phyloP scores from a whole-genome alignment of 805 yeast genomes.

The Starmerella khaoyaiensis region DNA sequence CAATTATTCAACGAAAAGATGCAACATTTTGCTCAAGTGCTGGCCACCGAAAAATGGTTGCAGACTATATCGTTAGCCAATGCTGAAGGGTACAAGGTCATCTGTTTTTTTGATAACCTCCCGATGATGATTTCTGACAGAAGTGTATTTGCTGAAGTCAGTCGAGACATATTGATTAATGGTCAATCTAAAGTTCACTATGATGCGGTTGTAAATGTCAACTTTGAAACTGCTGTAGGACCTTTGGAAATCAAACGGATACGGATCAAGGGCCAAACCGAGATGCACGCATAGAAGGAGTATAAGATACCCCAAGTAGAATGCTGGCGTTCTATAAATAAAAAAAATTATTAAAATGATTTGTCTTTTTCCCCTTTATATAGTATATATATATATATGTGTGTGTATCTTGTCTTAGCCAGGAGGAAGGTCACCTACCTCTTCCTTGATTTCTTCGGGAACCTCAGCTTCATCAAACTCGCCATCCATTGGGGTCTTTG shows the following conservation, averaged over 20 bases:
- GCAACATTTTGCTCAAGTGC: constrained; percentile 34
- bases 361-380: too few relatives aligned
- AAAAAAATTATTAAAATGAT: too few relatives aligned
- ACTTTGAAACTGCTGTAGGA: constrained; percentile 13
- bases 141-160: constrained; percentile 32
- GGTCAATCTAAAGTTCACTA: constrained; percentile 33
- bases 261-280: constrained; percentile 14
- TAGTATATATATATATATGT: not conserved
- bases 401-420: constrained; percentile 42
- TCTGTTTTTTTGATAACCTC: constrained; percentile 33
- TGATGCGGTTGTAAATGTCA: constrained; percentile 31
- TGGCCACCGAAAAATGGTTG: constrained; percentile 35
- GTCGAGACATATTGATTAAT: constrained; percentile 31
- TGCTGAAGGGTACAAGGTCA: constrained; percentile 27
- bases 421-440: constrained; percentile 78
- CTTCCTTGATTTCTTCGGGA: constrained; percentile 41
- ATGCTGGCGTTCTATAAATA: not conserved
- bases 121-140: constrained; percentile 34
- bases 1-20: constrained; percentile 30
- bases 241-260: constrained; percentile 7
- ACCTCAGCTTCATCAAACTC: constrained; percentile 31
- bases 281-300: constrained; percentile 13
- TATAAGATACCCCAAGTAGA: not conserved
- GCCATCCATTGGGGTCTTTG: constrained; percentile 77
- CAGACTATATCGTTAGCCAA: constrained; percentile 27